phyloP scores from a whole-genome alignment of 106 monocot species.

The Narthecium ossifragum region DNA sequence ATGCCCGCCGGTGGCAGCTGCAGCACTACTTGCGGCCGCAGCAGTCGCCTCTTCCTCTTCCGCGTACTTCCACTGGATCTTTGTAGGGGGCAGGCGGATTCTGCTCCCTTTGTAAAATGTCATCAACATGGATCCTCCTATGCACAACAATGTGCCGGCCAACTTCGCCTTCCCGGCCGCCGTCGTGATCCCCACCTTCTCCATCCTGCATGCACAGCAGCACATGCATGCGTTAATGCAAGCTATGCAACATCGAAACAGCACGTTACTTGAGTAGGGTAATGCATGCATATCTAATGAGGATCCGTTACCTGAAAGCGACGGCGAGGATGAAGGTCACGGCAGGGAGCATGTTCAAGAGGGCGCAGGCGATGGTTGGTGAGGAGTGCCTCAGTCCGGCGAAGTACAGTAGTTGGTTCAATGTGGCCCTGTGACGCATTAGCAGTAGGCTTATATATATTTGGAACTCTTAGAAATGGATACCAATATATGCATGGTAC shows the following conservation, averaged over 20 bases:
- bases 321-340: constrained; percentile 81
- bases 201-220: constrained; percentile 34
- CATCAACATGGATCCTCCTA: constrained; percentile 87
- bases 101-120: constrained; percentile 79
- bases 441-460: too few relatives aligned
- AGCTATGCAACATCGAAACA: not conserved
- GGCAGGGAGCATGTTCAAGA: constrained; percentile 73
- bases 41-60: constrained; percentile 20
- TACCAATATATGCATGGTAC: too few relatives aligned
- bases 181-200: constrained; percentile 41
- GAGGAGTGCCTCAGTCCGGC: constrained; percentile 70
- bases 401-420: constrained; percentile 71
- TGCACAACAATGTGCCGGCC: constrained; percentile 47
- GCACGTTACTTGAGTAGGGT: too few relatives aligned
- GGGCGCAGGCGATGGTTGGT: constrained; percentile 72
- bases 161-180: constrained; percentile 54
- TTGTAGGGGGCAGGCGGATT: constrained; percentile 39
- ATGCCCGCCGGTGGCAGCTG: not conserved
- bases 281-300: too few relatives aligned
- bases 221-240: too few relatives aligned
- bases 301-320: constrained; percentile 61
- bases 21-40: not conserved
- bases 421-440: constrained; percentile 39
- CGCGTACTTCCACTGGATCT: constrained; percentile 71
- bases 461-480: not conserved